These are phyloP conservation scores for Salicornia ramosissima DNA, from an alignment of 148 eudicot species.

Conservation along the genomic window DNA sequence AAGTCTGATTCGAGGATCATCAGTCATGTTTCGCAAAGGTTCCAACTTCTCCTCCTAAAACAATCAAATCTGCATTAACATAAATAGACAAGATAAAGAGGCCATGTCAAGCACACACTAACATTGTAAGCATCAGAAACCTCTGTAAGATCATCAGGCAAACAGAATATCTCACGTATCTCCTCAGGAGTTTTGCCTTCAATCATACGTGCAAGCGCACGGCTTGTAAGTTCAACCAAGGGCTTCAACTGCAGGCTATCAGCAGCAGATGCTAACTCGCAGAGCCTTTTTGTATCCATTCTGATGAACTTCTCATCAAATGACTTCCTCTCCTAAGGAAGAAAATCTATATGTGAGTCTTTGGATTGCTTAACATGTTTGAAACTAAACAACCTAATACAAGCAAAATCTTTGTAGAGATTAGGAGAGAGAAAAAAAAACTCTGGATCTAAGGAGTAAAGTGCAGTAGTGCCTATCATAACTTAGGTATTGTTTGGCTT, in stretches of 20 bases:
- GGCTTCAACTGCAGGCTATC: conserved; percentile 86
- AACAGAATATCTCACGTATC: conserved; percentile 89
- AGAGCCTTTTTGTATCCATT: conserved; percentile 82
- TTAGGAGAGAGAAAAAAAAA: neutral
- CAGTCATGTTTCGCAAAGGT: conserved; percentile 72
- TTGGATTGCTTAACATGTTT: neutral
- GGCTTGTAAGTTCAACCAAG: conserved; percentile 80
- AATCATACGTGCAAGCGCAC: conserved; percentile 85
- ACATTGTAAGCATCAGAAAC: conserved; percentile 65
- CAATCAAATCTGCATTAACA: conserved; percentile 41
- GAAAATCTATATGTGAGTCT: conserved; percentile 2
- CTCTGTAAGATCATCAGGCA: conserved; percentile 98
- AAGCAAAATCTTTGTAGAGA: neutral
- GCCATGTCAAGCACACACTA: conserved; percentile 48
- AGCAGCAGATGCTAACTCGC: conserved; percentile 90
- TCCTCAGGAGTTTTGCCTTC: conserved; percentile 87
- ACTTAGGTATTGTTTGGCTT: too few relatives aligned
- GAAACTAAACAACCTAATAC: neutral
- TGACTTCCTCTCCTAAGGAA: conserved; percentile 63
- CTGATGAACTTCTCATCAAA: conserved; percentile 82
- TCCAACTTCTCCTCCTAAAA: conserved; percentile 93
- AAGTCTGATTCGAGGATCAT: conserved; percentile 85
- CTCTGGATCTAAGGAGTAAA: neutral
- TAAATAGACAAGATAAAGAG: conserved; percentile 30
- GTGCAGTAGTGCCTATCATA: neutral